Percentiles rank a stretch among this genome's conserved stretches.
Conservation (phyloP, 768 basidiomycete species). For the Pluteus cervinus region DNA sequence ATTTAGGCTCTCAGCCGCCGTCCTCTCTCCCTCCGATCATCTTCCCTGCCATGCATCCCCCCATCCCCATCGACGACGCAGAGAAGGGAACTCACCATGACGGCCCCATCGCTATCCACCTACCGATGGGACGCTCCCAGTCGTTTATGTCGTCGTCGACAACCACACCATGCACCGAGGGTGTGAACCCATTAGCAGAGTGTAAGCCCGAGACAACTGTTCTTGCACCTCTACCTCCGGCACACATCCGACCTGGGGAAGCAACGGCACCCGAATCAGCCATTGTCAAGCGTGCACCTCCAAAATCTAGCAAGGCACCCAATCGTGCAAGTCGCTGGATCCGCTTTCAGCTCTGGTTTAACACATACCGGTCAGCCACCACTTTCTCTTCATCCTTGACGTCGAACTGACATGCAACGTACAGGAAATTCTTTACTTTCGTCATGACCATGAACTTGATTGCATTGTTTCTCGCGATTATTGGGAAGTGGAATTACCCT, state of each 20-base stretch:
- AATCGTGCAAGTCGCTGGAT: constrained; percentile 46
- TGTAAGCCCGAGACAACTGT: too few relatives aligned
- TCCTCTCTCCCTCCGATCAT: neutral
- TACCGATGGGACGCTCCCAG: constrained; percentile 12
- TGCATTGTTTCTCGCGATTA: constrained; percentile 53
- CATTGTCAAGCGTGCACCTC: neutral
- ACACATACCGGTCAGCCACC: constrained; percentile 59
- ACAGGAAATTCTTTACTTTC: constrained; percentile 72
- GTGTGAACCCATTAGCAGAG: too few relatives aligned
- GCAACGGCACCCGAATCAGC: constrained; percentile 1
- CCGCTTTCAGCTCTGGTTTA: constrained; percentile 67
- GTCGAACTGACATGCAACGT: neutral
- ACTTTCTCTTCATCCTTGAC: neutral
- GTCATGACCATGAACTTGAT: constrained; percentile 54
- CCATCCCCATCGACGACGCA: constrained; percentile 13
- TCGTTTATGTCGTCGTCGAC: too few relatives aligned
- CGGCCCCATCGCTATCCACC: constrained; percentile 15
- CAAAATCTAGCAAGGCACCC: constrained; percentile 14
- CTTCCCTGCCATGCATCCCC: constrained; percentile 1
- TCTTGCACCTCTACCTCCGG: constrained; percentile 8
- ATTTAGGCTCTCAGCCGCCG: too few relatives aligned
- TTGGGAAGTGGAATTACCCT: constrained; percentile 65
- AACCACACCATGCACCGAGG: too few relatives aligned
- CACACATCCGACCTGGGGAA: constrained; percentile 6
- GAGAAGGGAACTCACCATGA: constrained; percentile 31